A percentile compares a stretch with the other conserved stretches of the same genome.
Conservation (phyloP, 352 stramenopile species). For the Pythium brassicae region DNA sequence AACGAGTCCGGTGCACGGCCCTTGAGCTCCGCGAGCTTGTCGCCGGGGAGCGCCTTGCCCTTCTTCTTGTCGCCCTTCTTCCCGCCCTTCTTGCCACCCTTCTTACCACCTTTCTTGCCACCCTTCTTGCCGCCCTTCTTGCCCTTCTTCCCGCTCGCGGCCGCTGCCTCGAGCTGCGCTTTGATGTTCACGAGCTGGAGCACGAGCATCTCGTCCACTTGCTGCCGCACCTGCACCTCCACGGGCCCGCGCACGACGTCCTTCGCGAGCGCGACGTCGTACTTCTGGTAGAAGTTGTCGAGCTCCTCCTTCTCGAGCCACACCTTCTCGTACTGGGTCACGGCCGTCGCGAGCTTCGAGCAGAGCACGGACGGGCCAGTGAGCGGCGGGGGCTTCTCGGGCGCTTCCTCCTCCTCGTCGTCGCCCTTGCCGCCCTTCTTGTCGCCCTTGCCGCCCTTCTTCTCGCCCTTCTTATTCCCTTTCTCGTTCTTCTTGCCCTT, state of each 20-base stretch:
- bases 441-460: slow-evolving; percentile 49
- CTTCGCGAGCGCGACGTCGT: slow-evolving; percentile 91
- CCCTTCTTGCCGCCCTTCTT: slow-evolving; percentile 72
- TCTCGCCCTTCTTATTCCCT: slow-evolving; percentile 45
- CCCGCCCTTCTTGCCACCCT: slow-evolving; percentile 31
- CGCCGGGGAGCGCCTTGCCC: slow-evolving; percentile 79
- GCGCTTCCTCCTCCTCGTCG: slow-evolving; percentile 52
- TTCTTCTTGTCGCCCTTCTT: slow-evolving; percentile 63
- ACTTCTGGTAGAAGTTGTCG: slow-evolving; percentile 92
- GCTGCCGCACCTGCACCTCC: slow-evolving; percentile 79
- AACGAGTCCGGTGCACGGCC: slow-evolving; percentile 88
- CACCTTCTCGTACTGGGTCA: slow-evolving; percentile 76
- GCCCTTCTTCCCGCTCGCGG: slow-evolving; percentile 60
- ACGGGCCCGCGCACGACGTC: slow-evolving; percentile 85
- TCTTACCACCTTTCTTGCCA: slow-evolving; percentile 52
- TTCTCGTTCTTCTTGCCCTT: slow-evolving; percentile 47
- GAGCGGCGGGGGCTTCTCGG: slow-evolving; percentile 81
- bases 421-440: slow-evolving; percentile 47
- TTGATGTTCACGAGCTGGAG: slow-evolving; percentile 94
- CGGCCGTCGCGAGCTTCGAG: slow-evolving; percentile 48
- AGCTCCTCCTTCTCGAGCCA: slow-evolving; percentile 88
- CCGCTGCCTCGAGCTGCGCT: slow-evolving; percentile 73
- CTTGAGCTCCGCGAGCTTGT: slow-evolving; percentile 91
- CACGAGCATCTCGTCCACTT: slow-evolving; percentile 94
- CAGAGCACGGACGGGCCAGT: slow-evolving; percentile 87